phyloP scores from a whole-genome alignment of 2,329 filamentous ascomycete species.

The Epichloe sp. region DNA sequence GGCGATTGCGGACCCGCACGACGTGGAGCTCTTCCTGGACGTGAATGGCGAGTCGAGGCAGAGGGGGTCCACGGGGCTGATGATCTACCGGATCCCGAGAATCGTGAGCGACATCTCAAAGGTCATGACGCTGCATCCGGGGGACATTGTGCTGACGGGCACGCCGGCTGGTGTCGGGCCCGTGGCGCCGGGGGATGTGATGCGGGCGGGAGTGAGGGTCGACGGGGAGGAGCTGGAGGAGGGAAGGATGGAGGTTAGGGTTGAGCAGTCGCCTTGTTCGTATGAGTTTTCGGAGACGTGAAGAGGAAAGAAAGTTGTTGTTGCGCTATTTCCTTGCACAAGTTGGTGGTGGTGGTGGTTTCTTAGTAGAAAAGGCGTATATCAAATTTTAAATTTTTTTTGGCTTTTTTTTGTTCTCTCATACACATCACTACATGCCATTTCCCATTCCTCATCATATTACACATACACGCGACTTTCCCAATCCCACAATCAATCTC shows the following conservation, averaged over 20 bases:
- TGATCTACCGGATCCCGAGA: conserved; percentile 84
- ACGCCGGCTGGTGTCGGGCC: conserved; percentile 92
- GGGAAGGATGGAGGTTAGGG: conserved; percentile 68
- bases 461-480: too few species aligned
- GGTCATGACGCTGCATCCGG: conserved; percentile 86
- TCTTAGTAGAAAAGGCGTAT: too few species aligned
- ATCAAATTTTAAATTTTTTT: too few species aligned
- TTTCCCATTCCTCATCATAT: too few species aligned
- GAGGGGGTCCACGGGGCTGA: conserved; percentile 78
- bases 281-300: conserved; percentile 69
- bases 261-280: conserved; percentile 64
- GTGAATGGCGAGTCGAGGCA: conserved; percentile 73
- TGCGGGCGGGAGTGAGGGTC: conserved; percentile 71
- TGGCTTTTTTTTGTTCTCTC: too few species aligned
- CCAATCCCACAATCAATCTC: too few species aligned
- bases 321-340: neutral
- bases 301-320: conserved; percentile 2
- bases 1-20: conserved; percentile 73
- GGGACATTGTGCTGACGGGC: conserved; percentile 90
- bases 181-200: conserved; percentile 68
- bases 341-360: too few species aligned
- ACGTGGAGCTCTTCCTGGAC: conserved; percentile 71
- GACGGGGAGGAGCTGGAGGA: conserved; percentile 73
- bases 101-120: conserved; percentile 83
- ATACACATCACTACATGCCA: too few species aligned